These are phyloP conservation scores for Paramecium tetraurelia DNA, from an alignment of 73 alveolate species.

Conservation along the genomic window DNA sequence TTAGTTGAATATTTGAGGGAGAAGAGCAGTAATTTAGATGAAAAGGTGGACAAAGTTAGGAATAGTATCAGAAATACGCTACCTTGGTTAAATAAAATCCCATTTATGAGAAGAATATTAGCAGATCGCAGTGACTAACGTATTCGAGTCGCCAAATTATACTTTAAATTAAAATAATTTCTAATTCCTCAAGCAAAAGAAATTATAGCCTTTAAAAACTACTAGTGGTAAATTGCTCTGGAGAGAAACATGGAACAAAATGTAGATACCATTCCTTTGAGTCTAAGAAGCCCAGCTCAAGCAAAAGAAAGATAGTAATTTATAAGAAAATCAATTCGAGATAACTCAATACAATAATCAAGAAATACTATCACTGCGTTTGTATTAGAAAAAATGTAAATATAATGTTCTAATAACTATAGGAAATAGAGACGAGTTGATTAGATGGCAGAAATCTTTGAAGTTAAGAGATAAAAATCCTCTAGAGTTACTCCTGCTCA, in stretches of 20 bases:
- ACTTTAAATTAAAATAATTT: not conserved
- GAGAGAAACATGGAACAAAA: not conserved
- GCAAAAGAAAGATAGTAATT: not conserved
- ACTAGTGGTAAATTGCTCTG: not conserved
- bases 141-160: not conserved
- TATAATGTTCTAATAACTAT: not conserved
- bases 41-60: not conserved
- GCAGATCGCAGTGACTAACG: not conserved
- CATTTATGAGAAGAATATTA: not conserved
- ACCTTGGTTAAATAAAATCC: not conserved
- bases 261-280: not conserved
- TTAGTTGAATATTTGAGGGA: not conserved
- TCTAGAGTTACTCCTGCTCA: not conserved
- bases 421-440: not conserved
- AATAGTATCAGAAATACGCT: not conserved
- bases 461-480: not conserved
- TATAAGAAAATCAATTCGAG: not conserved
- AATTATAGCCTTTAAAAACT: not conserved
- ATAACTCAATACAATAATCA: not conserved
- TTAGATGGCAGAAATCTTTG: not conserved
- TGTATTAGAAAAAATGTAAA: not conserved
- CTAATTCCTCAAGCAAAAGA: not conserved
- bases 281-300: not conserved
- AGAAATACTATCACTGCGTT: not conserved
- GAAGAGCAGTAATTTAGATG: not conserved